Percentiles rank a stretch among this genome's conserved stretches.
phyloP scores from a whole-genome alignment of 495 filamentous ascomycete genomes.

The Pseudevernia furfuracea region DNA sequence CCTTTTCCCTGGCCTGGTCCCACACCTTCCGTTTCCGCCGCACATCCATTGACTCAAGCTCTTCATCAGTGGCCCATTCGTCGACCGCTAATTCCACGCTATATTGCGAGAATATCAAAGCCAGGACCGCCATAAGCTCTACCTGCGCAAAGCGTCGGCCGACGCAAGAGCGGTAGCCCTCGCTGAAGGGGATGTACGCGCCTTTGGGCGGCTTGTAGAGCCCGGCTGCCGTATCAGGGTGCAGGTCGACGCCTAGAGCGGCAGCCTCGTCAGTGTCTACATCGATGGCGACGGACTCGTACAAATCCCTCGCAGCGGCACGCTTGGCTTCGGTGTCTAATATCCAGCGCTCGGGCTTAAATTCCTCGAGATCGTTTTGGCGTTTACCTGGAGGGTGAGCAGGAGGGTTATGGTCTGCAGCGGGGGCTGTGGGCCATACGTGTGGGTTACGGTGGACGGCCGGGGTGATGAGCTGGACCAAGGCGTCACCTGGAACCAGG shows the following conservation, averaged over 20 bases:
- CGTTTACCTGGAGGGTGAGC: slow-evolving; percentile 23
- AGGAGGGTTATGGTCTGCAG: slow-evolving; percentile 25
- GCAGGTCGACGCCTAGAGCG: slow-evolving; percentile 11
- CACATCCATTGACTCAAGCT: slow-evolving; percentile 35
- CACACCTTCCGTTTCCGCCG: not conserved
- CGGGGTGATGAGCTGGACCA: slow-evolving; percentile 41
- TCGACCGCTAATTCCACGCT: slow-evolving; percentile 61
- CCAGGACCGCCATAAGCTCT: slow-evolving; percentile 57
- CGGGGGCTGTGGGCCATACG: slow-evolving; percentile 40
- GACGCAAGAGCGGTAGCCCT: slow-evolving; percentile 61
- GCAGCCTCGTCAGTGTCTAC: slow-evolving; percentile 16
- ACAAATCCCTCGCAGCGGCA: slow-evolving; percentile 13
- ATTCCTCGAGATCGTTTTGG: slow-evolving; percentile 41
- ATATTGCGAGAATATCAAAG: slow-evolving; percentile 55
- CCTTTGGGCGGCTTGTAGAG: slow-evolving; percentile 52
- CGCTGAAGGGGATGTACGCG: slow-evolving; percentile 62
- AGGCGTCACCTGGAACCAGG: slow-evolving; percentile 41
- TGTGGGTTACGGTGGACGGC: slow-evolving; percentile 53
- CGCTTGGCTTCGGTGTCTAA: slow-evolving; percentile 34
- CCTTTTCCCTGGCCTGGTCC: slow-evolving; percentile 5
- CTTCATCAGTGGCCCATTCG: slow-evolving; percentile 53
- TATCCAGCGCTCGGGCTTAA: slow-evolving; percentile 52
- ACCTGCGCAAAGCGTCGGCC: slow-evolving; percentile 65
- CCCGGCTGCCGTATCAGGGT: slow-evolving; percentile 42
- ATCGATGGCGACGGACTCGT: slow-evolving; percentile 19